Base-by-base conservation (phyloP, 257 asterid genomes). In the Coffea eugenioides region DNA sequence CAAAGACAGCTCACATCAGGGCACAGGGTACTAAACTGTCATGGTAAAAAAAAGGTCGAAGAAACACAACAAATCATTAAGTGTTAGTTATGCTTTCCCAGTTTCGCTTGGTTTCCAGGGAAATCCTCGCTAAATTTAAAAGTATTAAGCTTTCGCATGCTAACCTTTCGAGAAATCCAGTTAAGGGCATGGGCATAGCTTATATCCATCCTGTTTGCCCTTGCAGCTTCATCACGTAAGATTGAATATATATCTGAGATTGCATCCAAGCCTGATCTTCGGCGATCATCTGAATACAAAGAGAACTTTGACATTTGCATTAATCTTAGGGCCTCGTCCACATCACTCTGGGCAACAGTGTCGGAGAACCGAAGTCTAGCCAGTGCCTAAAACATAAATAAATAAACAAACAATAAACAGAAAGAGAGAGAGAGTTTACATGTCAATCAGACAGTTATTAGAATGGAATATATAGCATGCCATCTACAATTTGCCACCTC, bases 271-370 rank as follows among this genome's bases (percentile, higher is more conserved):
- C 99, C 98, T 48, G 98, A 91, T 82, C 57, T 89, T 80, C 92
- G 97, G 52, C 97, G 93, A 75, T 96, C 99, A 27, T 96, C 99
- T 12, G 98, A 94, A 80, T 96, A 94, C 91, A 96, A 80, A 79
- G 99, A 94, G 88, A 94, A 96, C 90, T 96, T 94, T 0, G 99
- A 96, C 99, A 96, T 96, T 85, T 96, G 99, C 97, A 94, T 94
- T 84, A 96, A 86, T 75, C 99, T 89, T 70, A 96, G 98, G 45
- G 98, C 97, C 94, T 96, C 99, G 10, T 96, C 99, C 73, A 96
- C 97, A 78, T 96, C 99, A 86, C 99, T 96, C 89, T 96, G 99
- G 71, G 90, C 92, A 83, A 92, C 95, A 49, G 71, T 45, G 0
- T 88, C 86, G 2, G 97, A 88, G 87, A 94, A 91, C 82, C 99